Percentiles rank a stretch among this genome's conserved stretches.
Conservation (phyloP, 2,329 filamentous ascomycete genomes). For the Paraphoma sp. region DNA sequence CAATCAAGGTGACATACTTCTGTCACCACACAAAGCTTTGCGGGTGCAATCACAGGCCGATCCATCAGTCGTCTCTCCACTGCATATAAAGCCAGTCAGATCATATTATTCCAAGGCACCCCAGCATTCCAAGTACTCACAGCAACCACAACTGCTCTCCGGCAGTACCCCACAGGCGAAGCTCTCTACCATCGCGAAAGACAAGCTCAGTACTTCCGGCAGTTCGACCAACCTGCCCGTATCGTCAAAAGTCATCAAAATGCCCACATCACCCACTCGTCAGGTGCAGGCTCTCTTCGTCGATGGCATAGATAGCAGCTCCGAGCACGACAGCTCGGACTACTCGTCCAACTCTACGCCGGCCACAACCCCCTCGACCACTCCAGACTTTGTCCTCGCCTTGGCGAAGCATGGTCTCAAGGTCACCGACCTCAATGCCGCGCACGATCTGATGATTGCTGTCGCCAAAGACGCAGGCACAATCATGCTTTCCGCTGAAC, state of each 20-base stretch:
- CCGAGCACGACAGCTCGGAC: conserved; percentile 8
- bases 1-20: not conserved
- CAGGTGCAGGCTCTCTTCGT: not conserved
- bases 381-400: conserved; percentile 19
- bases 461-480: conserved; percentile 38
- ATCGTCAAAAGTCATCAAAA: not conserved
- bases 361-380: conserved; percentile 11
- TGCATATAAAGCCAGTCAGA: not conserved
- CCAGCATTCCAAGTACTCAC: not conserved
- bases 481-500: conserved; percentile 44
- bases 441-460: conserved; percentile 26
- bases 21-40: not conserved
- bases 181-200: not conserved
- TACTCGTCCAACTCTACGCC: conserved; percentile 9
- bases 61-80: not conserved
- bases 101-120: not conserved
- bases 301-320: conserved; percentile 3
- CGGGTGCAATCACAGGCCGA: not conserved
- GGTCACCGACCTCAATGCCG: conserved; percentile 11
- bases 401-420: conserved; percentile 28
- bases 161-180: not conserved
- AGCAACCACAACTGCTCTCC: not conserved
- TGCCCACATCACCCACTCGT: not conserved
- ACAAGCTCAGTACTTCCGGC: not conserved
- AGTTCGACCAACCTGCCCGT: not conserved